Base-by-base conservation (phyloP, 805 yeast species). In the Pichia ethanolica region DNA sequence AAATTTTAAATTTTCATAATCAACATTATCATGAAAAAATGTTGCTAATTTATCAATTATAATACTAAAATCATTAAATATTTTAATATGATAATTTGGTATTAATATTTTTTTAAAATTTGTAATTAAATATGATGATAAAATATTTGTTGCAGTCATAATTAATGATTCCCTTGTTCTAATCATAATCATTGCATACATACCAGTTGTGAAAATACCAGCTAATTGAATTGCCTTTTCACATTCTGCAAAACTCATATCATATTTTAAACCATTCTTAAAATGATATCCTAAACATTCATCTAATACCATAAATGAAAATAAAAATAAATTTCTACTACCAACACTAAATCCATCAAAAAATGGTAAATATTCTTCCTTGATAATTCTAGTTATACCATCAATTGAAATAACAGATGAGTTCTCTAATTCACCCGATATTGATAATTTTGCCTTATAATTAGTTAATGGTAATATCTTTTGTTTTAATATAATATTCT, bases 131-230 rank as follows among this genome's bases (percentile, higher is more conserved):
- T 40, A n/a, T 13, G 35, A 7, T 32, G 55, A 44, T 25, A 49
- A 25, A n/a, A 52, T 38, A 43, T 41, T 44, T 1, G 45, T 26
- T 5, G 42, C 48, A 6, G 13, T 28, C 20, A 46, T 10, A 4
- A 36, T 32, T 30, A 49, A 33, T 13, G 44, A 27, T 9, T 13
- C n/a, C 25, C 25, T 34, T 20, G 46, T n/a, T 35, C 26, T 42
- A 27, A 42, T 46, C 55, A 47, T 52, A 3, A 43, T 33, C 10
- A 52, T 14, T 10, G 51, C 41, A 47, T 41, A 52, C 14, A 52
- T 26, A 5, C 55, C 55, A 4, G 55, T 51, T 27, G 48, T 40
- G 27, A 52, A 52, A 3, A 47, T 52, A 5, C 55, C 53, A n/a
- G 49, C 41, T 30, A 44, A 44, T 7, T 48, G 43, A 41, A 52